Base-by-base conservation (phyloP, 2,329 filamentous ascomycete genomes). In the Penicillium vulpinum region DNA sequence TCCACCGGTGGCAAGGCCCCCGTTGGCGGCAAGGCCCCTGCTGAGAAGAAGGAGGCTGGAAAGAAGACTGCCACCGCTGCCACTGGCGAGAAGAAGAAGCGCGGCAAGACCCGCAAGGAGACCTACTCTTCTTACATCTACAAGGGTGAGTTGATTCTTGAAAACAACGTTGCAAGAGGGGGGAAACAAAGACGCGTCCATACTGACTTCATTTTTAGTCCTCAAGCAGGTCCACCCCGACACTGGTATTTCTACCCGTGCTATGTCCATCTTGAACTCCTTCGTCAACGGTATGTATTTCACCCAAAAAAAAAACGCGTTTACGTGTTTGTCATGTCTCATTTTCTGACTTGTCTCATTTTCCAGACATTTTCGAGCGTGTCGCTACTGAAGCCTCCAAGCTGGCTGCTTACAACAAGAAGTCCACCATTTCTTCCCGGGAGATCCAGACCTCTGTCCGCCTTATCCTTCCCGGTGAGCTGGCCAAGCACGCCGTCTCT, bases 111-210 rank as follows among this genome's bases (percentile, higher is more conserved):
- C 69, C 89, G 94, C 83, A 97, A 97, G 90, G 94, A 99, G 86
- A 99, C 94, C n/a, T 99, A 99, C 85, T 95, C 90, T 70, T 95
- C 91, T 55, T 99, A 99, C 87, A 99, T 99, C 83, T 99, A 97
- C 90, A 99, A 97, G 86, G 94, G 93, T 97, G 76, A 79, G 86
- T 64, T 54, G 18, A 18, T 31, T 52, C 16, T 1, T 46, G n/a
- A n/a, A 31, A 16, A 15, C 16, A 26, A 26, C 46, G 4, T 9
- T 2, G 1, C 6, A 6, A 8, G 6, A 18, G 43, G 4, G 4
- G 6, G 1, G 6, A 8, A 10, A 24, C 26, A 26, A n/a, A n/a
- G n/a, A 43, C 53, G 35, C 33, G 43, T 57, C 31, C 10, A 33
- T 40, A 22, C 59, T 66, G 40, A 68, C 55, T 43, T 21, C 29